Conservation (phyloP, 306 rosid genomes). For the Quercus dentata region DNA sequence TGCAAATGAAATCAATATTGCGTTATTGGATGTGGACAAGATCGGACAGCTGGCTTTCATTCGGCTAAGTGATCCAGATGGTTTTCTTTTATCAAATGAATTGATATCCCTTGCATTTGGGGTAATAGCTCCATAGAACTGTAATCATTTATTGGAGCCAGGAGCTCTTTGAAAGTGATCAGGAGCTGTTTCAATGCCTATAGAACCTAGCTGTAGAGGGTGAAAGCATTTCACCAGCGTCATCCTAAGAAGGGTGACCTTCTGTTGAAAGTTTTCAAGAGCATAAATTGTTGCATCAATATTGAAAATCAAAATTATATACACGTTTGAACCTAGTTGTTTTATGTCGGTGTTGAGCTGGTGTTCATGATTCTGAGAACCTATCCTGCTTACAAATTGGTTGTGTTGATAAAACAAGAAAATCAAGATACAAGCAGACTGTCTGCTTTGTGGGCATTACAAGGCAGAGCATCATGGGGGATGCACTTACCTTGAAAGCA, state of each 20-base stretch:
- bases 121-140: constrained; percentile 55
- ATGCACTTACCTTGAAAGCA: not conserved
- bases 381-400: not conserved
- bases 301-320: not conserved
- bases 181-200: not conserved
- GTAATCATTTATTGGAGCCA: not conserved
- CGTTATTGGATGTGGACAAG: constrained; percentile 16
- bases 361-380: not conserved
- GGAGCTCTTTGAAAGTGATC: constrained; percentile 17
- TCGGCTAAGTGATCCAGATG: constrained; percentile 86
- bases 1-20: constrained; percentile 34
- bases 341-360: not conserved
- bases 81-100: constrained; percentile 88
- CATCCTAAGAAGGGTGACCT: not conserved
- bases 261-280: not conserved
- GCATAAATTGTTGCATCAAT: not conserved
- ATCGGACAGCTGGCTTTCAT: constrained; percentile 36
- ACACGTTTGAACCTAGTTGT: not conserved
- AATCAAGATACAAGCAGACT: not conserved
- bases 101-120: constrained; percentile 80
- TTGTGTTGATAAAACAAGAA: not conserved
- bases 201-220: not conserved
- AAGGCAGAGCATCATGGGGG: not conserved
- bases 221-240: not conserved
- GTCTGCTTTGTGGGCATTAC: not conserved